Percentiles rank a stretch among this genome's conserved stretches.
phyloP scores from a whole-genome alignment of 192 early-diverging fungal species.

The Umbelopsis sp. region DNA sequence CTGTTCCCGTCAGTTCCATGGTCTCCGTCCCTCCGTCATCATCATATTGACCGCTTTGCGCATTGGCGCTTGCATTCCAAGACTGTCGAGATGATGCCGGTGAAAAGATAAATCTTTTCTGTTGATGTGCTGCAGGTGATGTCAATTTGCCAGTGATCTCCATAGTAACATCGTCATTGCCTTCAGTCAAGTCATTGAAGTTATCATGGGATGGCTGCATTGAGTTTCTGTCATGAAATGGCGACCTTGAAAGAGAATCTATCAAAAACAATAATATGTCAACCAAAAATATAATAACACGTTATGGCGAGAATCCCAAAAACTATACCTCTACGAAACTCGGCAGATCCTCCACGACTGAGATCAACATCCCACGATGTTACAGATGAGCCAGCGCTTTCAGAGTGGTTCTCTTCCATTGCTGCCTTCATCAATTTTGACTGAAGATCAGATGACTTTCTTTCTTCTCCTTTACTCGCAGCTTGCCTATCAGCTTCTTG shows the following conservation, averaged over 20 bases:
- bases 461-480: background rate
- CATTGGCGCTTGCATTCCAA: background rate
- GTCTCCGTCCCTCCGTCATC: background rate
- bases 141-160: constrained; percentile 1
- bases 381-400: background rate
- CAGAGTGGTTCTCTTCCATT: constrained; percentile 13
- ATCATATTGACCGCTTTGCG: background rate
- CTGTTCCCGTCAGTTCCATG: constrained; percentile 4
- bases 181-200: background rate
- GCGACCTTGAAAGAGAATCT: constrained; percentile 7
- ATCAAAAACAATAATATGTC: background rate
- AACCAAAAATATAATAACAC: no score
- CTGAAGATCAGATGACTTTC: background rate
- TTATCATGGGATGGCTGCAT: background rate
- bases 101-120: background rate
- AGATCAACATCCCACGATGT: constrained; percentile 10
- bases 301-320: background rate
- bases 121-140: background rate
- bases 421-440: background rate
- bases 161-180: background rate
- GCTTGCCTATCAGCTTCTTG: background rate
- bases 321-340: background rate
- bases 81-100: background rate
- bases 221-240: background rate
- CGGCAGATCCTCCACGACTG: background rate